Evolutionary conservation across 345 rosid genomes (phyloP).

Genomic region (Atalantia buxifolia): DNA sequence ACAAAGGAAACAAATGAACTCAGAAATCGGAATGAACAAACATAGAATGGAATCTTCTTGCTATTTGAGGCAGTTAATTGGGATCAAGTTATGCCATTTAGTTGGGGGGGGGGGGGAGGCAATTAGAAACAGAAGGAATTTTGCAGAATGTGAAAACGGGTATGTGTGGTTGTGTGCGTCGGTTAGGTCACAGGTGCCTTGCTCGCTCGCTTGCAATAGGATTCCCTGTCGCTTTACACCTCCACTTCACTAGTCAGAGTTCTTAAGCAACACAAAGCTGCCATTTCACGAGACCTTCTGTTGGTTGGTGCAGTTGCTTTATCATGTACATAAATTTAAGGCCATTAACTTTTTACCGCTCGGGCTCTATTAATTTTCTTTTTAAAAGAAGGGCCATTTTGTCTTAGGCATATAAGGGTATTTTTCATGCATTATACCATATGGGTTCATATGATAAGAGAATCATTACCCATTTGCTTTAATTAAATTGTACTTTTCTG

Average conservation of each 20-base stretch:
- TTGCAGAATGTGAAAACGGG: background rate
- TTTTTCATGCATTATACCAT: background rate
- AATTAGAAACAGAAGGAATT: background rate
- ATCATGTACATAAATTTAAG: slow-evolving; percentile 7
- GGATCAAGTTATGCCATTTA: no score
- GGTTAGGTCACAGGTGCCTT: slow-evolving; percentile 28
- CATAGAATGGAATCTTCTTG: background rate
- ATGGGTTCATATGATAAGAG: slow-evolving; percentile 21
- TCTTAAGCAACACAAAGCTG: slow-evolving; percentile 45
- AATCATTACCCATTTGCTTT: slow-evolving; percentile 24
- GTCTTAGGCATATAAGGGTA: background rate
- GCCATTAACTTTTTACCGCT: background rate
- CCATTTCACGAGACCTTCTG: slow-evolving; percentile 24
- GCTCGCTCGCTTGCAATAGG: slow-evolving; percentile 32
- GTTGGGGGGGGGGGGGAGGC: background rate
- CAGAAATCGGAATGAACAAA: no score
- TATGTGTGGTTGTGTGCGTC: background rate
- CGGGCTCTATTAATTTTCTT: background rate
- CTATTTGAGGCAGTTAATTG: background rate
- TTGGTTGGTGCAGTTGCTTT: slow-evolving; percentile 26
- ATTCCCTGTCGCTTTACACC: slow-evolving; percentile 41
- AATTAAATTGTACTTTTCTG: slow-evolving; percentile 6
- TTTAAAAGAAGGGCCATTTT: slow-evolving; percentile 8
- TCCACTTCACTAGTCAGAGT: slow-evolving; percentile 15
- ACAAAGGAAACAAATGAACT: background rate